phyloP scores from a whole-genome alignment of 2,329 filamentous ascomycete genomes.

The Colletotrichum higginsianum region DNA sequence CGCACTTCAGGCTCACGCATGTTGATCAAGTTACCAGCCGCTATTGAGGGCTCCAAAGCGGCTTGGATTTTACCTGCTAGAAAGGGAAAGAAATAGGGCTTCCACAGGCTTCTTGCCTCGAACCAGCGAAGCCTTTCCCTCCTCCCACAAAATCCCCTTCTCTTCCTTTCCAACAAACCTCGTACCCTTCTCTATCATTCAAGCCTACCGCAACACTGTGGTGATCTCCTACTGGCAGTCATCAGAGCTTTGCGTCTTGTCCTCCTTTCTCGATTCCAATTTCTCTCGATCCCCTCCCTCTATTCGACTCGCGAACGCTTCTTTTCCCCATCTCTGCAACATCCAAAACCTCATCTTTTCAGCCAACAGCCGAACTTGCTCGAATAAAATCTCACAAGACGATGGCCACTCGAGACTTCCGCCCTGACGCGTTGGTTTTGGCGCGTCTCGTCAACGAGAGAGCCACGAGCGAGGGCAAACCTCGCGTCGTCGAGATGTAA shows the following conservation, averaged over 20 bases:
- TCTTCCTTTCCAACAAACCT: neutral
- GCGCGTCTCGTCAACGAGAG: neutral
- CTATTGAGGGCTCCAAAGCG: too few species aligned
- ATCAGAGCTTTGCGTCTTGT: too few species aligned
- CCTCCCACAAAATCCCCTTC: neutral
- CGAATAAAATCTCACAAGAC: neutral
- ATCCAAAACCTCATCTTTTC: too few species aligned
- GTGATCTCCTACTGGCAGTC: neutral
- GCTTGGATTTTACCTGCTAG: neutral
- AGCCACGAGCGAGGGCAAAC: neutral
- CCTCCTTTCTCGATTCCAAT: neutral
- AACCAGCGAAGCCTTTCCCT: neutral
- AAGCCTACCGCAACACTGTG: too few species aligned
- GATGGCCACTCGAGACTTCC: conserved; percentile 5
- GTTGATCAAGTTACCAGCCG: neutral
- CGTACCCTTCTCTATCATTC: too few species aligned
- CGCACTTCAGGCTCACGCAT: neutral
- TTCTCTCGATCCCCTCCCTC: too few species aligned
- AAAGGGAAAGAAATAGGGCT: neutral
- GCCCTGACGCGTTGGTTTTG: conserved; percentile 8
- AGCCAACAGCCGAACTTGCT: neutral
- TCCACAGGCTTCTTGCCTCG: neutral
- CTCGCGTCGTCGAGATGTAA: conserved; percentile 13
- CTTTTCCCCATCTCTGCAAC: too few species aligned
- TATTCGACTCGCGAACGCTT: too few species aligned